phyloP scores from a whole-genome alignment of 2,329 filamentous ascomycete species.

The Ophiostoma tasmaniense region DNA sequence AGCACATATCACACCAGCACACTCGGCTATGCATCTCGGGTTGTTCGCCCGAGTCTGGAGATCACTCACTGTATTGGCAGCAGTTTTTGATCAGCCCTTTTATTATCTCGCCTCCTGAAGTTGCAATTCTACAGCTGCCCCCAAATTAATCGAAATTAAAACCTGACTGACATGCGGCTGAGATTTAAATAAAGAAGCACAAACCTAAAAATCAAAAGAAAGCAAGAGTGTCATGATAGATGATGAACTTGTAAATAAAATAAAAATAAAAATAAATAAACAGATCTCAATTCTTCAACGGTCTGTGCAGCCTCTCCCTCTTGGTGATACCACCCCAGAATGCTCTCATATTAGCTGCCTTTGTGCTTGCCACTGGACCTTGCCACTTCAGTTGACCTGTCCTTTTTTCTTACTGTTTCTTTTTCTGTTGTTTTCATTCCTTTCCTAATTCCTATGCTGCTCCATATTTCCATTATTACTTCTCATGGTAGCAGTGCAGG shows the following conservation, averaged over 20 bases:
- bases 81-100: not conserved
- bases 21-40: not conserved
- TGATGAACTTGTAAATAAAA: not conserved
- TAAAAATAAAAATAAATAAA: not conserved
- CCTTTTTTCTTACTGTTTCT: not conserved
- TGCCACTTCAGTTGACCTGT: not conserved
- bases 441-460: not conserved
- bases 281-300: not conserved
- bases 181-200: not conserved
- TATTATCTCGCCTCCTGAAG: not conserved
- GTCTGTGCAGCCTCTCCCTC: constrained; percentile 1
- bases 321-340: not conserved
- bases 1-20: not conserved
- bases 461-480: not conserved
- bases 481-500: not conserved
- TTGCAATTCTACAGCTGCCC: not conserved
- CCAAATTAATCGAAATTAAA: not conserved
- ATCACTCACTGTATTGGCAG: not conserved
- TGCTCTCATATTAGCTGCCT: not conserved
- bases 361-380: not conserved
- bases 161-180: not conserved
- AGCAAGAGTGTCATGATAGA: not conserved
- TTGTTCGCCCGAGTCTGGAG: not conserved
- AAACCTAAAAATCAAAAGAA: not conserved
- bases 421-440: not conserved